Base-by-base conservation (phyloP, 2,329 filamentous ascomycete genomes). In the Colletotrichum brevisporum region DNA sequence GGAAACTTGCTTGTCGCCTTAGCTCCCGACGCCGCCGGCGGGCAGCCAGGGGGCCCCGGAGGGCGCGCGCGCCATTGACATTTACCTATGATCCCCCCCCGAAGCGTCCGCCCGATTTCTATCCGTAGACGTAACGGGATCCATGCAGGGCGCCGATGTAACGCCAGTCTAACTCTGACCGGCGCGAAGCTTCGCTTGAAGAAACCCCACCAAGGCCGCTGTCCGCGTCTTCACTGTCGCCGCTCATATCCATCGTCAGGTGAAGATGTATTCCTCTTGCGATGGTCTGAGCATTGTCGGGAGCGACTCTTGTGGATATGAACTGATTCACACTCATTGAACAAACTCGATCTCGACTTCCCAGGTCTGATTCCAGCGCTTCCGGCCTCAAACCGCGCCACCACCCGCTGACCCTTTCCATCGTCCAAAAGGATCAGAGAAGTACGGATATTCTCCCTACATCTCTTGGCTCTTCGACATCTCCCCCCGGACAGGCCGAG, bases 131-230 rank as follows among this genome's bases (percentile, higher is more conserved):
- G 21, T 41, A 53, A 58, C 10, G 36, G 52, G 53, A 41, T 60
- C 45, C 45, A 24, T 58, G 18, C 24, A 18, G n/a, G n/a, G 26
- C 24, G n/a, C 53, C 36, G 60, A 64, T 65, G 65, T 56, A 58
- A 65, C 65, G 47, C 50, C 48, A 43, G 51, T 58, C 16, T 43
- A 65, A 59, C 60, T 59, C n/a, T 59, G 50, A 68, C 41, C 21
- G 47, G 26, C 26, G 21, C 26, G 0, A 50, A 52, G 31, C 12
- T 21, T 31, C 47, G 31, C 12, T 21, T 31, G 45, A 56, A 62
- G 39, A 47, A 55, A 51, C 51, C 58, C 51, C 39, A 51, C 45
- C 2, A 26, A 16, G 18, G 16, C 10, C 13, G 15, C 45, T 47
- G 15, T 53, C 3, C 21, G 48, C 5, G 12, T 8, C 21, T 45